Evolutionary conservation across 2,329 filamentous ascomycete genomes (phyloP).

Genomic region (Claviceps africana): DNA sequence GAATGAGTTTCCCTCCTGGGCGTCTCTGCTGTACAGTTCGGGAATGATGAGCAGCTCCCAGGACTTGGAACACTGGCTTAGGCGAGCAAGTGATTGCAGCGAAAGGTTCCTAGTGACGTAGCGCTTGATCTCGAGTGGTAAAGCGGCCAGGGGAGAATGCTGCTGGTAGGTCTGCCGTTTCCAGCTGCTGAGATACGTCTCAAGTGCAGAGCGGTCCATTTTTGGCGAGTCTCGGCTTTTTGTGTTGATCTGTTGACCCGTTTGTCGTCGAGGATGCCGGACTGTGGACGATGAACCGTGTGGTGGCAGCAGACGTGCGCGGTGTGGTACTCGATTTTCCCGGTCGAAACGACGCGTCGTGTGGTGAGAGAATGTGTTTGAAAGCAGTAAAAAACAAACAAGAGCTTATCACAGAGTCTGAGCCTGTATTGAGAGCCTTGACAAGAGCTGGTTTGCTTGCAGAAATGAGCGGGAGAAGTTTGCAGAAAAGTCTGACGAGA

Average conservation of each 20-base stretch:
- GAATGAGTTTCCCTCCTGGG: neutral
- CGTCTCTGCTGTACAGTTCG: neutral
- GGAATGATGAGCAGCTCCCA: neutral
- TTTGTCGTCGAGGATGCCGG: neutral
- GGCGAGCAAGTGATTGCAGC: neutral
- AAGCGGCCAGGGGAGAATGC: neutral
- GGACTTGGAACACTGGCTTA: neutral
- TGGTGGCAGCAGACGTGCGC: neutral
- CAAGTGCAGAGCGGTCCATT: slow-evolving; percentile 25
- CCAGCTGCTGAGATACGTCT: neutral
- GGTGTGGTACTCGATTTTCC: neutral
- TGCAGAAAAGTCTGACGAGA: neutral
- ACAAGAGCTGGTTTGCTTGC: neutral
- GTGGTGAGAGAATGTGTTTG: neutral
- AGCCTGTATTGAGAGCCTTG: neutral
- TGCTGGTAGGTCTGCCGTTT: neutral
- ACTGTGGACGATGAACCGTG: neutral
- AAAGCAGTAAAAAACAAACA: neutral
- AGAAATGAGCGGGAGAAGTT: neutral
- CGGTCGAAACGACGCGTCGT: neutral
- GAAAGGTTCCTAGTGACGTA: neutral
- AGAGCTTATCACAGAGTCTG: neutral
- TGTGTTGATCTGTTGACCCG: too few relatives aligned
- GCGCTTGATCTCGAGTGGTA: slow-evolving; percentile 1
- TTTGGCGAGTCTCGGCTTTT: neutral